A percentile compares a stretch with the other conserved stretches of the same genome.
Conservation (phyloP, 179 eudicot species). For the Drosera spatulata region DNA sequence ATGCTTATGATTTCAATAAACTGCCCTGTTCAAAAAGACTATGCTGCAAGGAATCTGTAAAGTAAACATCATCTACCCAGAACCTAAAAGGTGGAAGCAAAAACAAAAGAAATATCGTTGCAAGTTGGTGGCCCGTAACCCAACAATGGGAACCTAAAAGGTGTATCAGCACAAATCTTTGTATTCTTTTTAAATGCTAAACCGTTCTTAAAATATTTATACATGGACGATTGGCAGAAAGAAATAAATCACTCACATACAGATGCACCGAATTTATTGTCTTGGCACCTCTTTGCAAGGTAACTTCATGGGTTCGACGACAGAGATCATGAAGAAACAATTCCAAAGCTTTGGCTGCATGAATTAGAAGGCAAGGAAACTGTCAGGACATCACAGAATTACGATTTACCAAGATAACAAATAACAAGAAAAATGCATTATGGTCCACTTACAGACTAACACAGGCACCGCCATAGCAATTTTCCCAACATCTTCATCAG, state of each 20-base stretch:
- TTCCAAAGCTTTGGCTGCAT: conserved; percentile 97
- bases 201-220: too few relatives aligned
- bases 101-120: too few relatives aligned
- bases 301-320: conserved; percentile 86
- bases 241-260: conserved; percentile 35
- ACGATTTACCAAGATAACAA: neutral
- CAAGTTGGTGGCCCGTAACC: too few relatives aligned
- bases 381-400: neutral
- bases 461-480: conserved; percentile 80
- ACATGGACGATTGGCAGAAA: too few relatives aligned
- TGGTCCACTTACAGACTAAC: conserved; percentile 47
- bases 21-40: too few relatives aligned
- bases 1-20: too few relatives aligned
- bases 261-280: conserved; percentile 84
- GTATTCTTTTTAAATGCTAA: too few relatives aligned
- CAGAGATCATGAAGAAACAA: conserved; percentile 94
- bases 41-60: too few relatives aligned
- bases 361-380: neutral
- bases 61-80: too few relatives aligned
- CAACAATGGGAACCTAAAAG: too few relatives aligned
- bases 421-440: neutral
- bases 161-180: too few relatives aligned
- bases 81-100: too few relatives aligned
- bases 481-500: conserved; percentile 79
- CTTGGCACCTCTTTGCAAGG: conserved; percentile 91